phyloP scores from a whole-genome alignment of 2,329 filamentous ascomycete species.

The Helicocarpus griseus region DNA sequence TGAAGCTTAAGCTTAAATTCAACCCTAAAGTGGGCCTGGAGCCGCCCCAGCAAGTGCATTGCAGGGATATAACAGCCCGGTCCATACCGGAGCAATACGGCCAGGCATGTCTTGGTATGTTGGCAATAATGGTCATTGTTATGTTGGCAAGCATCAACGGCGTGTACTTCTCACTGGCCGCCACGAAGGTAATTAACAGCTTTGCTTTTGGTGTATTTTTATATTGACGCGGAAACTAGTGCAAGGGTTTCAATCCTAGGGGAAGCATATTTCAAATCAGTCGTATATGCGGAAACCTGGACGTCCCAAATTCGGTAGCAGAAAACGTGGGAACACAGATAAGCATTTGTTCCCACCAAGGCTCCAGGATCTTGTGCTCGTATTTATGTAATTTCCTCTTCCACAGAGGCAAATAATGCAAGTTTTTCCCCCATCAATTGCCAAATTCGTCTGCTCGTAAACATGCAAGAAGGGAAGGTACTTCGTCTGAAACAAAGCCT shows the following conservation, averaged over 20 bases:
- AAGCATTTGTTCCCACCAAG: neutral
- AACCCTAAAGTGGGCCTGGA: slow-evolving; percentile 23
- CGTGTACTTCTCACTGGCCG: no score
- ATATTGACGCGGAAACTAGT: no score
- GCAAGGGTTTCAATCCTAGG: slow-evolving; percentile 15
- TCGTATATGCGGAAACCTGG: no score
- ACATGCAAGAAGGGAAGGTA: no score
- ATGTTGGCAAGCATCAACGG: neutral
- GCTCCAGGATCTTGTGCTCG: neutral
- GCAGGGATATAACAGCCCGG: neutral
- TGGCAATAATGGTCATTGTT: no score
- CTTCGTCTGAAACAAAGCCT: no score
- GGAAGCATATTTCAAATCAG: slow-evolving; percentile 7
- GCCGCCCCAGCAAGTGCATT: neutral
- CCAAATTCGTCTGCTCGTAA: neutral
- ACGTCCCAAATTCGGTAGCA: neutral
- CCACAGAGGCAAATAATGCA: no score
- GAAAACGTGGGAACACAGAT: neutral
- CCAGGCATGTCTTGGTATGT: neutral
- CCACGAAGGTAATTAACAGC: no score
- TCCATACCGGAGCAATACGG: neutral
- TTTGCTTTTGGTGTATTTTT: no score
- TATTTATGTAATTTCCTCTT: no score
- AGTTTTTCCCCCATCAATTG: neutral
- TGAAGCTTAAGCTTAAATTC: slow-evolving; percentile 37